phyloP scores from a whole-genome alignment of 208 protist species.

The Leishmania aethiopica region DNA sequence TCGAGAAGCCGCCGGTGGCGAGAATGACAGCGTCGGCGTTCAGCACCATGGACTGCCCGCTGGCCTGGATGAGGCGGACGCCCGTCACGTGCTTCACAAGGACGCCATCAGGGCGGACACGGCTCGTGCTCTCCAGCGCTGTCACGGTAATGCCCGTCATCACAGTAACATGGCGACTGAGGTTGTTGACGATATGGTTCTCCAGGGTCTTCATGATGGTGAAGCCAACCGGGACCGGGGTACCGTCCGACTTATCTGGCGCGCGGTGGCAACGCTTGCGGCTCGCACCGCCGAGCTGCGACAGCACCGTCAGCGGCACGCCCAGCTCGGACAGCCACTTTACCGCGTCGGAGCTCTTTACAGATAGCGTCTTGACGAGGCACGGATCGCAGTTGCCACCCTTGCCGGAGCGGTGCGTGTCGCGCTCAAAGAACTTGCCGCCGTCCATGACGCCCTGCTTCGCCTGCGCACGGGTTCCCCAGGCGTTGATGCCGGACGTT shows the following conservation, averaged over 20 bases:
- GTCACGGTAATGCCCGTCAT: slow-evolving; percentile 60
- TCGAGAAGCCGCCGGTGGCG: slow-evolving; percentile 90
- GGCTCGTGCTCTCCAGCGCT: slow-evolving; percentile 42
- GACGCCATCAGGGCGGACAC: slow-evolving; percentile 39
- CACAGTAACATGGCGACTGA: slow-evolving; percentile 60
- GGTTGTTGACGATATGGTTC: slow-evolving; percentile 67
- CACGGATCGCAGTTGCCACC: slow-evolving; percentile 68
- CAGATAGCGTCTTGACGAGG: slow-evolving; percentile 87
- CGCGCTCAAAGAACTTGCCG: slow-evolving; percentile 81
- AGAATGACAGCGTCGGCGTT: slow-evolving; percentile 88
- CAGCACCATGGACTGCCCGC: slow-evolving; percentile 38
- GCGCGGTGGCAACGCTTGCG: slow-evolving; percentile 88
- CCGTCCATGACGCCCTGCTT: slow-evolving; percentile 63
- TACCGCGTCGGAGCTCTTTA: slow-evolving; percentile 74
- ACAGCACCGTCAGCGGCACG: slow-evolving; percentile 82
- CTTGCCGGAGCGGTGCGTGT: slow-evolving; percentile 73
- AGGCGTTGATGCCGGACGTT: slow-evolving; percentile 96
- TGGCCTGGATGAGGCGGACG: slow-evolving; percentile 31
- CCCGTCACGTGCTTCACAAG: slow-evolving; percentile 50
- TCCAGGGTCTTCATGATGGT: slow-evolving; percentile 90
- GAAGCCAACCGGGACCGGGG: slow-evolving; percentile 86
- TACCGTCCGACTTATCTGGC: slow-evolving; percentile 69
- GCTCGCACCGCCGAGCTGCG: slow-evolving; percentile 92
- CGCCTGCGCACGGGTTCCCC: slow-evolving; percentile 86
- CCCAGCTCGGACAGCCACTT: slow-evolving; percentile 82